A percentile compares a stretch with the other conserved stretches of the same genome.
Conservation (phyloP, 345 rosid species). For the Lumnitzera racemosa region DNA sequence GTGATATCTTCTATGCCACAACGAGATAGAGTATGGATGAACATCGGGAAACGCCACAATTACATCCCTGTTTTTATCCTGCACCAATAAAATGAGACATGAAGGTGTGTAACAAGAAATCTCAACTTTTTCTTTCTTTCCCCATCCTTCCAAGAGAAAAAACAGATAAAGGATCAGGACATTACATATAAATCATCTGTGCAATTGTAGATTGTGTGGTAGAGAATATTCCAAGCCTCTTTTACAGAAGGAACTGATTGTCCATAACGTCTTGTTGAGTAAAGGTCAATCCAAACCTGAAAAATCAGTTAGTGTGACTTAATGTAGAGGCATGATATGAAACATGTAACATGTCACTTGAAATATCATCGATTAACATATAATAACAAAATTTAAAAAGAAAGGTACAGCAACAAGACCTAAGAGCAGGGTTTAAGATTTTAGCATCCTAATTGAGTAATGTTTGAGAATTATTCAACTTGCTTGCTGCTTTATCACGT, state of each 20-base stretch:
- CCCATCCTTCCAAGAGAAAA: neutral
- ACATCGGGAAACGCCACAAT: conserved; percentile 73
- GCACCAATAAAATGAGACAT: conserved; percentile 10
- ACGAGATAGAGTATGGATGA: conserved; percentile 36
- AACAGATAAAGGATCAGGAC: conserved; percentile 2
- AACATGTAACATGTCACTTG: too few relatives aligned
- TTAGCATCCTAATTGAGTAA: too few relatives aligned
- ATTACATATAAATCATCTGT: conserved; percentile 63
- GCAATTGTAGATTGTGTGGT: conserved; percentile 62
- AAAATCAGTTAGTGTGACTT: conserved; percentile 2
- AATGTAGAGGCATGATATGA: neutral
- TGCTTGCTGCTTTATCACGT: neutral
- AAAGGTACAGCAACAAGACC: neutral
- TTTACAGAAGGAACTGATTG: conserved; percentile 27
- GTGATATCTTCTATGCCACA: conserved; percentile 14
- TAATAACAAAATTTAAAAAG: neutral
- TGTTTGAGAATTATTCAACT: neutral
- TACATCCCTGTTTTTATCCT: conserved; percentile 78
- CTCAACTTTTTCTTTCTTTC: neutral
- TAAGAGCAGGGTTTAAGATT: too few relatives aligned
- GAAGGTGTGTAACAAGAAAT: neutral
- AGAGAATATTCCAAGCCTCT: conserved; percentile 51
- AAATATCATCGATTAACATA: neutral
- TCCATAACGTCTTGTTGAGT: conserved; percentile 56
- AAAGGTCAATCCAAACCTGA: conserved; percentile 53